phyloP scores from a whole-genome alignment of 108 stramenopile species.

The Craspedostauros australis region DNA sequence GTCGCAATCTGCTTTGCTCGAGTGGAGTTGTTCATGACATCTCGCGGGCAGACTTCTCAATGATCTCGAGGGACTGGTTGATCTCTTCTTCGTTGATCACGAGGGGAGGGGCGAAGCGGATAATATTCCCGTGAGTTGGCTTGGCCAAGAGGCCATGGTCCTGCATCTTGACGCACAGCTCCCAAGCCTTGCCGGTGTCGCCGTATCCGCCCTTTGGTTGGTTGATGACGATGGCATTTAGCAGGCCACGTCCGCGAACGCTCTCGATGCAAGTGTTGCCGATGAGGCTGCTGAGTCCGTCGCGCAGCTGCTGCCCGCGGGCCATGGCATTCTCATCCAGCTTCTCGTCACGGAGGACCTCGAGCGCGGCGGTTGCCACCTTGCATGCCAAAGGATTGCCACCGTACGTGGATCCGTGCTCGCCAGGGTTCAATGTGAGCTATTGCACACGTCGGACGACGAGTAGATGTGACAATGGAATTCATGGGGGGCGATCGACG shows the following conservation, averaged over 20 bases:
- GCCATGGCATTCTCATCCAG: constrained; percentile 76
- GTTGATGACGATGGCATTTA: constrained; percentile 96
- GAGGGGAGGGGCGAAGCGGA: constrained; percentile 97
- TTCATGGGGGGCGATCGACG: too few species aligned
- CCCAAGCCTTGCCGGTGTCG: constrained; percentile 87
- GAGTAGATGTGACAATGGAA: too few species aligned
- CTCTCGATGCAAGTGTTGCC: constrained; percentile 56
- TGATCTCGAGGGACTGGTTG: constrained; percentile 79
- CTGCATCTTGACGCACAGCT: constrained; percentile 87
- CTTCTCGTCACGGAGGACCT: constrained; percentile 93
- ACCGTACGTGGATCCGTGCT: constrained; percentile 99
- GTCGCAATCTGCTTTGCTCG: too few species aligned
- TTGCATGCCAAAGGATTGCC: constrained; percentile 99
- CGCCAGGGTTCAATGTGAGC: constrained; percentile 93
- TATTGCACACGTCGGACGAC: too few species aligned
- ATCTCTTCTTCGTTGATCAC: constrained; percentile 87
- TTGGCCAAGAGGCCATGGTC: constrained; percentile 95
- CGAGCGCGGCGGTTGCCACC: constrained; percentile 94
- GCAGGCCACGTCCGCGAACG: constrained; percentile 91
- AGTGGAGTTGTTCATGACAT: constrained; percentile 17
- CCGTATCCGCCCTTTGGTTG: constrained; percentile 83
- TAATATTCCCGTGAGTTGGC: constrained; percentile 98
- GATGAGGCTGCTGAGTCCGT: constrained; percentile 56
- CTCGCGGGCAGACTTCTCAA: constrained; percentile 70
- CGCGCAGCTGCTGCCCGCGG: constrained; percentile 88